A percentile compares a stretch with the other conserved stretches of the same genome.
Conservation (phyloP, 306 rosid genomes). For the Gynostemma pentaphyllum region DNA sequence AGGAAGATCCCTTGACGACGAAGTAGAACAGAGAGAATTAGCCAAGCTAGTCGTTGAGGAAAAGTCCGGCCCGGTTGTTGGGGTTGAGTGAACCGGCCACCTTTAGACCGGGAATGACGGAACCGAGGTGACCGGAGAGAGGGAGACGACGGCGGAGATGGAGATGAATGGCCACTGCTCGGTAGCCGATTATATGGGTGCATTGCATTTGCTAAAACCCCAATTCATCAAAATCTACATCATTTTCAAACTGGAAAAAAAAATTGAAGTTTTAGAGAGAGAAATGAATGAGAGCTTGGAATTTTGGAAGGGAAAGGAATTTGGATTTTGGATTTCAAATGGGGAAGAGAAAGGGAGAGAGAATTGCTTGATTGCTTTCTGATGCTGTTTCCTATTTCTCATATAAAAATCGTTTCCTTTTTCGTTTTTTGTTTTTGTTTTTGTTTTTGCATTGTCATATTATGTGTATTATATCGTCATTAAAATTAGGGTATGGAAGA, state of each 20-base stretch:
- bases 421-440: no score
- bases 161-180: conserved; percentile 81
- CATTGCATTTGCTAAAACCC: conserved; percentile 57
- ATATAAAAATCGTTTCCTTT: not conserved
- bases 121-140: conserved; percentile 77
- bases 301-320: not conserved
- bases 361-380: conserved; percentile 1
- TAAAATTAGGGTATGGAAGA: no score
- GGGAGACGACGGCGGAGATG: conserved; percentile 86
- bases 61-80: conserved; percentile 36
- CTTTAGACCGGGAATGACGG: conserved; percentile 50
- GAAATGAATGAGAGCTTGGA: not conserved
- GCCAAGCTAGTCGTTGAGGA: conserved; percentile 54
- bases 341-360: not conserved
- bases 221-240: conserved; percentile 9
- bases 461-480: no score
- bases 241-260: conserved; percentile 5
- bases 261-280: not conserved
- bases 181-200: conserved; percentile 83
- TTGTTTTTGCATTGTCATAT: no score
- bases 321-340: not conserved
- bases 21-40: conserved; percentile 59
- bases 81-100: conserved; percentile 34
- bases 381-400: not conserved
- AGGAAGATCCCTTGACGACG: conserved; percentile 86